Evolutionary conservation across 805 yeast genomes (phyloP).

Genomic region (Wickerhamomyces ciferrii): DNA sequence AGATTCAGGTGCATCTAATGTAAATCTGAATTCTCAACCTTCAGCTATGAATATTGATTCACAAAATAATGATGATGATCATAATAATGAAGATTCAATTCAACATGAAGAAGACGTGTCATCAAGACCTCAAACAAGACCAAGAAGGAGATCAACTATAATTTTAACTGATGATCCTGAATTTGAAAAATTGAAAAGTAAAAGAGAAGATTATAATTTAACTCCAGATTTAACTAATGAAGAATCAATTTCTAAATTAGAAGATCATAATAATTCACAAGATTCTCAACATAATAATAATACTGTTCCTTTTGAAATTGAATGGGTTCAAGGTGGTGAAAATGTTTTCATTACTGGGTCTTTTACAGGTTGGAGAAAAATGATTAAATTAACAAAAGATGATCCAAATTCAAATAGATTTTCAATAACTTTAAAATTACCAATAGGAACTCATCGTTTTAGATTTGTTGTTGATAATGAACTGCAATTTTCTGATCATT

Average conservation of each 20-base stretch:
- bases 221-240: neutral
- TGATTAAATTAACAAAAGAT: conserved; percentile 74
- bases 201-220: conserved; percentile 23
- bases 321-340: conserved; percentile 96
- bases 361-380: conserved; percentile 96
- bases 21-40: conserved; percentile 17
- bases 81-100: neutral
- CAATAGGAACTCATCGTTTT: conserved; percentile 89
- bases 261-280: conserved; percentile 7
- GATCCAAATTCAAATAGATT: conserved; percentile 42
- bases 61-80: neutral
- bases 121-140: conserved; percentile 4
- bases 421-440: conserved; percentile 68
- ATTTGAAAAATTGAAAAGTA: conserved; percentile 41
- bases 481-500: conserved; percentile 76
- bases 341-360: conserved; percentile 96
- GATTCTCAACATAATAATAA: conserved; percentile 3
- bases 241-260: conserved; percentile 7
- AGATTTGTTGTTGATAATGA: conserved; percentile 94
- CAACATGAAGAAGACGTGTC: conserved; percentile 1
- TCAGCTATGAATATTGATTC: conserved; percentile 21
- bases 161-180: conserved; percentile 67
- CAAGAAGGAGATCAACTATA: conserved; percentile 64
- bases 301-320: conserved; percentile 54
- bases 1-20: conserved; percentile 18